phyloP scores from a whole-genome alignment of 2,329 filamentous ascomycete species.

The Trichoderma citrinoviride region DNA sequence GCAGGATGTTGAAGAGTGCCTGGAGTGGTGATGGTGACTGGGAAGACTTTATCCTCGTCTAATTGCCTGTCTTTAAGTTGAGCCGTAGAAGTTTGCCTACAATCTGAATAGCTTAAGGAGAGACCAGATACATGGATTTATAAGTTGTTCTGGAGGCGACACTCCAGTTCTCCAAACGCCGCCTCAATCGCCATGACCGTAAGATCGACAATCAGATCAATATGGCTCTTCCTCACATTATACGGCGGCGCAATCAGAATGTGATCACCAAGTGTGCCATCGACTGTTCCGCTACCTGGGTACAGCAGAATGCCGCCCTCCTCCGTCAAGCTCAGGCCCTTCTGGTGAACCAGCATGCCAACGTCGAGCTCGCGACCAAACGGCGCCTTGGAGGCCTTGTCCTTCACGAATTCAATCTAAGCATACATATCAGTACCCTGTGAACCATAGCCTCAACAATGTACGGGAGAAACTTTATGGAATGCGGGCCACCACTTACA shows the following conservation, averaged over 20 bases:
- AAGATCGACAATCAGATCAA: not conserved
- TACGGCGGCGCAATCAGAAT: not conserved
- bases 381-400: constrained; percentile 36
- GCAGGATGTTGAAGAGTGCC: constrained; percentile 8
- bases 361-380: constrained; percentile 29
- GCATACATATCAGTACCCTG: no score
- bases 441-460: no score
- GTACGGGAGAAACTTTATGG: accelerated
- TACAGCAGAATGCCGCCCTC: not conserved
- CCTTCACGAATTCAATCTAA: constrained; percentile 42
- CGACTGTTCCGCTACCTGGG: not conserved
- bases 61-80: not conserved
- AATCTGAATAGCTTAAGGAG: not conserved
- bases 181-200: not conserved
- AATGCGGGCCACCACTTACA: constrained; percentile 23
- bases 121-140: no score
- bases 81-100: no score
- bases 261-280: not conserved
- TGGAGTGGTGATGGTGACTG: constrained; percentile 3
- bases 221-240: not conserved
- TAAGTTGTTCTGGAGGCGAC: no score
- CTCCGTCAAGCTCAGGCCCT: not conserved
- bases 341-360: not conserved
- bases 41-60: constrained; percentile 17
- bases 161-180: not conserved